Conservation (phyloP, 2,329 filamentous ascomycete species). For the Pyrenochaeta sp. region DNA sequence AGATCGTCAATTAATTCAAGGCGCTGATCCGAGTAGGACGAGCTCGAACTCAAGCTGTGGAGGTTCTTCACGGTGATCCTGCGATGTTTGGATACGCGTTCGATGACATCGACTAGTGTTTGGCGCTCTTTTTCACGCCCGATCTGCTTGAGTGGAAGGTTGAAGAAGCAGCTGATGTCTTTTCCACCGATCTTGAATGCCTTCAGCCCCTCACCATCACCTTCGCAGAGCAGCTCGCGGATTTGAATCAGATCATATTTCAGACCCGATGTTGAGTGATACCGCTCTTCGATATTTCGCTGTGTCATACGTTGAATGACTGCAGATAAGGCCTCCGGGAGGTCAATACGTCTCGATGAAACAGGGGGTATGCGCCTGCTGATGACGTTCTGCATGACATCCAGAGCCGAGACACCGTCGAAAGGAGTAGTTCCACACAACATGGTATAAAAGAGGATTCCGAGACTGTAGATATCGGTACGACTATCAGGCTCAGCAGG, state of each 20-base stretch:
- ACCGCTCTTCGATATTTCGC: slow-evolving; percentile 86
- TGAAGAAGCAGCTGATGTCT: slow-evolving; percentile 92
- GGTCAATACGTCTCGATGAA: slow-evolving; percentile 78
- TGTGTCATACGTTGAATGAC: slow-evolving; percentile 94
- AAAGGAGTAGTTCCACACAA: slow-evolving; percentile 79
- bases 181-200: slow-evolving; percentile 81
- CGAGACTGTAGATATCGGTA: slow-evolving; percentile 93
- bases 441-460: slow-evolving; percentile 83
- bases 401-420: slow-evolving; percentile 79
- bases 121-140: slow-evolving; percentile 78
- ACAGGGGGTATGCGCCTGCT: slow-evolving; percentile 80
- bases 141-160: slow-evolving; percentile 81
- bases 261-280: slow-evolving; percentile 87
- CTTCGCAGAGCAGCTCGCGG: slow-evolving; percentile 76
- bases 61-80: slow-evolving; percentile 51
- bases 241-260: slow-evolving; percentile 81
- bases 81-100: slow-evolving; percentile 76
- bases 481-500: slow-evolving; percentile 86
- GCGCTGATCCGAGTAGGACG: slow-evolving; percentile 61
- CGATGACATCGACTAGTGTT: slow-evolving; percentile 73
- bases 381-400: slow-evolving; percentile 90
- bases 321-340: slow-evolving; percentile 81
- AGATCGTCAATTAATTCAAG: slow-evolving; percentile 60
- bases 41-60: slow-evolving; percentile 62
- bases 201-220: slow-evolving; percentile 74